Evolutionary conservation across 2,329 filamentous ascomycete species (phyloP), one percentile per base, ranked within the genome.

Genomic region (Ophiostoma ulmi): DNA sequence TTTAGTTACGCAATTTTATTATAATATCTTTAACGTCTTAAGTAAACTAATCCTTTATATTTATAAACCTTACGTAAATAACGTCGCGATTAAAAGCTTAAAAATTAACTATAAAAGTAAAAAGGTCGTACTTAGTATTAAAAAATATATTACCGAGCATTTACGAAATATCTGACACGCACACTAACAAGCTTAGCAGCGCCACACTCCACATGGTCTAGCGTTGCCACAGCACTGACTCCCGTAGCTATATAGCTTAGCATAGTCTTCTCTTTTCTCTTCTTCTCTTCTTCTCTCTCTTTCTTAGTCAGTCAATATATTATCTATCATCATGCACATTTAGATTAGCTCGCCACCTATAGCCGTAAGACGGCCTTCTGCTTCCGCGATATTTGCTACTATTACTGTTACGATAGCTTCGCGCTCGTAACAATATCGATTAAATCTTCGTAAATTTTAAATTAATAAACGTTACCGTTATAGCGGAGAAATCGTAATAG

Each of bases 1-100:
- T n/a, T 68, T 20, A 20, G 14, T 68, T 13, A 26, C 41, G 17
- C 36, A 52, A 39, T 68, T 68, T 52, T 68, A 68, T 55, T 52
- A 55, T n/a, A 20, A 10, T 1, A 13, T 68, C 7, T 17, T 55
- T 55, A 52, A 36, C 20, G n/a, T 67, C 36, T 55, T 52, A 52
- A 52, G 20, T 20, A 20, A 17, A n/a, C 17, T 55, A 14, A 17
- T 55, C 5, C 17, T n/a, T 55, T n/a, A 55, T 17, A 17, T 55
- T 55, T 55, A 55, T 17, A 6, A 17, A 17, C 48, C 48, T 6
- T 55, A 55, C 17, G 17, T 55, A 5, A 20, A 55, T 20, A 20
- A 55, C 20, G 20, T 55, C 6, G 17, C 48, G 48, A 55, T 55
- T n/a, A 55, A 55, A 55, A 20, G 48, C 20, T n/a, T n/a, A 5